Evolutionary conservation across 2,329 filamentous ascomycete genomes (phyloP).

Genomic region (Epichloe sylvatica): DNA sequence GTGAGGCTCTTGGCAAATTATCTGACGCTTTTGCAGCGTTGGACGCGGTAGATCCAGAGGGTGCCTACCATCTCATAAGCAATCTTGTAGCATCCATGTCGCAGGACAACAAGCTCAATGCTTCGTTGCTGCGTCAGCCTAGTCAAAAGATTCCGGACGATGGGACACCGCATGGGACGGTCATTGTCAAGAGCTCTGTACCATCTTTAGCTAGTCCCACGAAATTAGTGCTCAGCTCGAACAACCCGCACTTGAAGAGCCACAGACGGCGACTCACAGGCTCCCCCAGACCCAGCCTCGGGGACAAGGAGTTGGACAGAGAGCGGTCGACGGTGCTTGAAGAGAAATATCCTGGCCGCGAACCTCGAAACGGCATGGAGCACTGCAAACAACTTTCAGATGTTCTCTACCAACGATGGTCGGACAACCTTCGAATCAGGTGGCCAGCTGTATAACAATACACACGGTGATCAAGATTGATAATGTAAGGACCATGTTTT

Average conservation of each 20-base stretch:
- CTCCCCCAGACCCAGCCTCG: slow-evolving; percentile 21
- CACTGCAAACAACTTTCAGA: slow-evolving; percentile 82
- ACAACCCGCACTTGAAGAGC: slow-evolving; percentile 73
- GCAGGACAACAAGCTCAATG: slow-evolving; percentile 50
- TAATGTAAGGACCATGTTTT: neutral
- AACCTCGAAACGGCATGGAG: slow-evolving; percentile 63
- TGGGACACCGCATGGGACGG: slow-evolving; percentile 39
- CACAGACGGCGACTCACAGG: slow-evolving; percentile 53
- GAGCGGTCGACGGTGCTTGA: slow-evolving; percentile 36
- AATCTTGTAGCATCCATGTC: slow-evolving; percentile 61
- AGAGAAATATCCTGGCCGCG: slow-evolving; percentile 40
- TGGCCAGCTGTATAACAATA: slow-evolving; percentile 38
- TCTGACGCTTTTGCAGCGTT: slow-evolving; percentile 76
- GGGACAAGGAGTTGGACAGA: slow-evolving; percentile 31
- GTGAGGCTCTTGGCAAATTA: slow-evolving; percentile 69
- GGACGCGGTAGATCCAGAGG: slow-evolving; percentile 80
- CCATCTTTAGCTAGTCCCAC: slow-evolving; percentile 29
- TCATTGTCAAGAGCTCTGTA: slow-evolving; percentile 40
- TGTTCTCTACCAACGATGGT: slow-evolving; percentile 83
- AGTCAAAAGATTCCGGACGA: slow-evolving; percentile 27
- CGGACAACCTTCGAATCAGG: slow-evolving; percentile 61
- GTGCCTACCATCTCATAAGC: slow-evolving; percentile 72
- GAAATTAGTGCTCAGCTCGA: slow-evolving; percentile 65
- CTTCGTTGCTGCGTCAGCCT: slow-evolving; percentile 30
- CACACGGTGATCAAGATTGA: neutral